Conservation (phyloP, 176 grass and related monocot genomes). For the Carex littledalei region DNA sequence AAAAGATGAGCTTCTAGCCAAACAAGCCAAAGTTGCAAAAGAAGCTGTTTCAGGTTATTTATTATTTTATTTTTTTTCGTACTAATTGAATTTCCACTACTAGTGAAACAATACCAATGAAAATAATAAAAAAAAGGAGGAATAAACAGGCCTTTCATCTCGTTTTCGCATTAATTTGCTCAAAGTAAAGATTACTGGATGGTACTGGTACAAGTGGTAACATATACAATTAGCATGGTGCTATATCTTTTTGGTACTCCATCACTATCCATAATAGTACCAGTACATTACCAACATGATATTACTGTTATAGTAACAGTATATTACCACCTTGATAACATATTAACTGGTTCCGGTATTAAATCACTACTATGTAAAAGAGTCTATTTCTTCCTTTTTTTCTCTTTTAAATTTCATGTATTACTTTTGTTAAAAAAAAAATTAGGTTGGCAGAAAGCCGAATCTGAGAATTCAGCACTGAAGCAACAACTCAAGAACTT, state of each 20-base stretch:
- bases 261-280: not conserved
- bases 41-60: slow-evolving; percentile 28
- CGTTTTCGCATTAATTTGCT: not conserved
- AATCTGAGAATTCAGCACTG: slow-evolving; percentile 7
- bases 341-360: not conserved
- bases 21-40: slow-evolving; percentile 32
- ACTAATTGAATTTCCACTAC: not conserved
- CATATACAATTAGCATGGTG: not conserved
- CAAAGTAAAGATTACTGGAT: not conserved
- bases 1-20: slow-evolving; percentile 36
- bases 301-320: not conserved
- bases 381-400: not conserved
- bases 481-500: slow-evolving; percentile 15
- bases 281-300: not conserved
- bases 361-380: not conserved
- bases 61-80: not conserved
- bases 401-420: not conserved
- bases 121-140: not conserved
- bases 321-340: not conserved
- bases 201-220: not conserved
- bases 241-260: not conserved
- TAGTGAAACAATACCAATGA: not conserved
- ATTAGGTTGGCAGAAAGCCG: slow-evolving; percentile 28
- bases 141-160: not conserved
- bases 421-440: not conserved